Conservation (phyloP, 1,284 basidiomycete species). For the Ganoderma lingzhi region DNA sequence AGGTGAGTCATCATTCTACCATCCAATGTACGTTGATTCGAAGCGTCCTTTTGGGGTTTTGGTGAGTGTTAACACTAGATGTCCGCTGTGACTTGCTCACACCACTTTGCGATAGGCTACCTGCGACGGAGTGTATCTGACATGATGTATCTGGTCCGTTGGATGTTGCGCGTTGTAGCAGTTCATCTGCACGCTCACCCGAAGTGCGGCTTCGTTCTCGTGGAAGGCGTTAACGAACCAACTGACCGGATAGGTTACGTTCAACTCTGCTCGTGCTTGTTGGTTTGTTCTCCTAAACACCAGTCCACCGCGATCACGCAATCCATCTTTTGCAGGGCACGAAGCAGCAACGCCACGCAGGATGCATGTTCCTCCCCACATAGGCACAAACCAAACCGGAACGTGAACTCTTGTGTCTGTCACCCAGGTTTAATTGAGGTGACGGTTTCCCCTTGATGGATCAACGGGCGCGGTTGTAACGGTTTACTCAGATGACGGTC, state of each 20-base stretch:
- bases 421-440: neutral
- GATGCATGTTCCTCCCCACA: neutral
- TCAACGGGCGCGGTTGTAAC: neutral
- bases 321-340: conserved; percentile 1
- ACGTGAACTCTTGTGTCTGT: neutral
- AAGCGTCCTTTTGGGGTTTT: neutral
- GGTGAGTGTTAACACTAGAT: neutral
- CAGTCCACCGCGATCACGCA: neutral
- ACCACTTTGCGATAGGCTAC: neutral
- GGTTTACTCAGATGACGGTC: neutral
- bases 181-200: neutral
- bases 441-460: neutral
- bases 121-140: neutral
- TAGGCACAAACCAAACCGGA: conserved; percentile 2
- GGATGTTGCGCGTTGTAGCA: neutral
- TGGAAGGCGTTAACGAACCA: too few species aligned
- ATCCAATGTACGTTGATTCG: neutral
- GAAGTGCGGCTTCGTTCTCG: neutral
- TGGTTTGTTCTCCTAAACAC: too few species aligned
- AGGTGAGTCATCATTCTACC: neutral
- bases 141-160: neutral
- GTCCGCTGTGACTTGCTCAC: neutral
- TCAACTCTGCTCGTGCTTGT: neutral
- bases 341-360: conserved; percentile 6
- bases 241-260: neutral